Evolutionary conservation across 2,329 filamentous ascomycete genomes (phyloP).

Genomic region (Zarea fungicola): DNA sequence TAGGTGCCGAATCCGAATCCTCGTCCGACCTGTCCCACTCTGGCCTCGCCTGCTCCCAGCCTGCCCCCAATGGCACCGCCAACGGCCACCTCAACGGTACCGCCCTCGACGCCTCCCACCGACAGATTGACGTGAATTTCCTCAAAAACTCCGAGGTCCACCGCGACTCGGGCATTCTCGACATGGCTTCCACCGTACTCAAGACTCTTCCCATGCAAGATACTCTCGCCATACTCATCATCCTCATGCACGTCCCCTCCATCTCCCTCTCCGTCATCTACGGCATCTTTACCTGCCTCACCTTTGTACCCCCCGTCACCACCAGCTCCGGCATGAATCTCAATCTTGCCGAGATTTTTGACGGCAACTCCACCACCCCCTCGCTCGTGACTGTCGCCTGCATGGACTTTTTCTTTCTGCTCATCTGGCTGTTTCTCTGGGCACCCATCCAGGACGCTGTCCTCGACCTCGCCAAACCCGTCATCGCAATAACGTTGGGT

Average conservation of each 20-base stretch:
- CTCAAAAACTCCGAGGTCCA: slow-evolving; percentile 64
- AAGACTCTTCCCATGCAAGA: slow-evolving; percentile 87
- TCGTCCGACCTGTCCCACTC: slow-evolving; percentile 32
- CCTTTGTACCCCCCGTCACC: slow-evolving; percentile 80
- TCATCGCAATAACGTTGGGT: slow-evolving; percentile 85
- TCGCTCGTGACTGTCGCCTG: slow-evolving; percentile 79
- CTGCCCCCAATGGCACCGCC: no score
- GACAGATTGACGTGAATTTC: slow-evolving; percentile 65
- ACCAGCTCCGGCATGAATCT: slow-evolving; percentile 73
- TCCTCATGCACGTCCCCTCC: slow-evolving; percentile 86
- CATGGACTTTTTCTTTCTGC: slow-evolving; percentile 75
- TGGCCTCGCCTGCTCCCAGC: slow-evolving; percentile 16
- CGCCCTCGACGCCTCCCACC: slow-evolving; percentile 46
- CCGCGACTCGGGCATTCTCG: slow-evolving; percentile 66
- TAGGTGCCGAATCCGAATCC: slow-evolving; percentile 20
- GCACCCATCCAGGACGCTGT: slow-evolving; percentile 81
- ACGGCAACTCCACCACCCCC: slow-evolving; percentile 78
- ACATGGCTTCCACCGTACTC: slow-evolving; percentile 79
- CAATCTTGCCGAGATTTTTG: slow-evolving; percentile 86
- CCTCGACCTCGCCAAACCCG: slow-evolving; percentile 84
- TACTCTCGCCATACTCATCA: slow-evolving; percentile 93
- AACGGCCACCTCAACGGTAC: slow-evolving; percentile 29
- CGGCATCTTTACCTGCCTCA: slow-evolving; percentile 85
- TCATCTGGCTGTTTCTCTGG: slow-evolving; percentile 85
- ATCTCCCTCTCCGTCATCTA: slow-evolving; percentile 85